Percentiles rank a stretch among this genome's conserved stretches.
phyloP scores from a whole-genome alignment of 2,329 filamentous ascomycete genomes.

The Pyrenophora seminiperda region DNA sequence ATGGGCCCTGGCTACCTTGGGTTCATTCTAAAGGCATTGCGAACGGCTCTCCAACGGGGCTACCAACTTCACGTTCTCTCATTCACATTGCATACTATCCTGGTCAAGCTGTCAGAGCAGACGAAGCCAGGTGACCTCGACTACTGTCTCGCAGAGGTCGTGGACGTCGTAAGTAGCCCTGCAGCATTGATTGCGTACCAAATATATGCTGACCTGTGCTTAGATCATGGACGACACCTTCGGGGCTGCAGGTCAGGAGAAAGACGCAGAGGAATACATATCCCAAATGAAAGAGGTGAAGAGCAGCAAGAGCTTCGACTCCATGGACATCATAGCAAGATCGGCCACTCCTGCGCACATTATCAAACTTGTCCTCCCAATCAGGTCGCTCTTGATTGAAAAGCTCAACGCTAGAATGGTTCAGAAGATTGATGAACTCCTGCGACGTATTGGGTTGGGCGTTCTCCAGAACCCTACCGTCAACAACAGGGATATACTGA shows the following conservation, averaged over 20 bases:
- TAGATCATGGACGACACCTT: slow-evolving; percentile 93
- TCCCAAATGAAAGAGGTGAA: slow-evolving; percentile 98
- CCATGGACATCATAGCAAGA: slow-evolving; percentile 89
- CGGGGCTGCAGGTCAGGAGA: slow-evolving; percentile 88
- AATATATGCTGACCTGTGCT: background rate
- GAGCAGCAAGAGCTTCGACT: slow-evolving; percentile 97
- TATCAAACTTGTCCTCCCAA: slow-evolving; percentile 74
- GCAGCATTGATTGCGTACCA: too few relatives aligned
- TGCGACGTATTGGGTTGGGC: slow-evolving; percentile 81
- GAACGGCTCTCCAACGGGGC: slow-evolving; percentile 79
- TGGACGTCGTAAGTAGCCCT: slow-evolving; percentile 62
- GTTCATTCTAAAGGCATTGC: slow-evolving; percentile 90
- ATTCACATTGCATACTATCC: slow-evolving; percentile 89
- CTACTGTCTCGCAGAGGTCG: slow-evolving; percentile 79
- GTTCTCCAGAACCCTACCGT: slow-evolving; percentile 80
- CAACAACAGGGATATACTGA: slow-evolving; percentile 78
- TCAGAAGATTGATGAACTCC: slow-evolving; percentile 86
- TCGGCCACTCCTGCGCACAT: slow-evolving; percentile 77
- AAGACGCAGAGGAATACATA: slow-evolving; percentile 93
- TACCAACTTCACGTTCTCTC: slow-evolving; percentile 95
- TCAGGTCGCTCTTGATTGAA: slow-evolving; percentile 79
- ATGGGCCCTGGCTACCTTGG: slow-evolving; percentile 83
- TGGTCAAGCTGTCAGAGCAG: slow-evolving; percentile 74
- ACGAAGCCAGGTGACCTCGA: slow-evolving; percentile 84
- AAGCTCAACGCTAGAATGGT: slow-evolving; percentile 82